Percentiles rank a stretch among this genome's conserved stretches.
These are phyloP conservation scores for Talaromyces proteolyticus DNA, from an alignment of 495 filamentous ascomycete species.

Conservation along the genomic window DNA sequence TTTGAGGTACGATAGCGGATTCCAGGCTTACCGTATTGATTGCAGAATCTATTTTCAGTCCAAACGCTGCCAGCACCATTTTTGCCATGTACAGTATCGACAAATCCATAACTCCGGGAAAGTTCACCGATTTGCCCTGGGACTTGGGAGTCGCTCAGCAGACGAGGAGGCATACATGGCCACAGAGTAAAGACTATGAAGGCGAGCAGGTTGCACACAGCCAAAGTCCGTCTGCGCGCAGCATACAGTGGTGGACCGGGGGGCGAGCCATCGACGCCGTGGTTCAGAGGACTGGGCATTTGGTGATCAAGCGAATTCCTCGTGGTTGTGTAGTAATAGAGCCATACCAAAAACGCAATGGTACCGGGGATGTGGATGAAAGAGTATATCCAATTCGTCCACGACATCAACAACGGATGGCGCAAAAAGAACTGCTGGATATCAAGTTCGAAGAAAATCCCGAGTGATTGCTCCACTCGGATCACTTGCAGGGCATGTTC, in stretches of 20 bases:
- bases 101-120: slow-evolving; percentile 58
- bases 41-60: slow-evolving; percentile 67
- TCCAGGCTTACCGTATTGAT: slow-evolving; percentile 49
- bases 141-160: slow-evolving; percentile 50
- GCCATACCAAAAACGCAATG: slow-evolving; percentile 60
- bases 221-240: slow-evolving; percentile 61
- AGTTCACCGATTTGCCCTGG: slow-evolving; percentile 35
- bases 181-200: slow-evolving; percentile 73
- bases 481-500: slow-evolving; percentile 54
- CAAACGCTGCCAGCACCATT: slow-evolving; percentile 61
- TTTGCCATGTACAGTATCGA: slow-evolving; percentile 67
- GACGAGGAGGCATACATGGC: slow-evolving; percentile 76
- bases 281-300: slow-evolving; percentile 28
- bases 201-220: slow-evolving; percentile 68
- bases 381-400: slow-evolving; percentile 64
- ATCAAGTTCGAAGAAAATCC: slow-evolving; percentile 50
- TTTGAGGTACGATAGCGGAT: not conserved
- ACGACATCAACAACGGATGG: slow-evolving; percentile 34
- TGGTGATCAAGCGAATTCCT: slow-evolving; percentile 30
- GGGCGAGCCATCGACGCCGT: slow-evolving; percentile 27
- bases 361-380: slow-evolving; percentile 82
- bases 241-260: slow-evolving; percentile 51
- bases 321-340: slow-evolving; percentile 62
- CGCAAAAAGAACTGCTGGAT: slow-evolving; percentile 51
- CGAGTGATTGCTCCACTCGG: slow-evolving; percentile 43